Evolutionary conservation across 306 rosid genomes (phyloP).

Genomic region (Lathyrus oleraceus): DNA sequence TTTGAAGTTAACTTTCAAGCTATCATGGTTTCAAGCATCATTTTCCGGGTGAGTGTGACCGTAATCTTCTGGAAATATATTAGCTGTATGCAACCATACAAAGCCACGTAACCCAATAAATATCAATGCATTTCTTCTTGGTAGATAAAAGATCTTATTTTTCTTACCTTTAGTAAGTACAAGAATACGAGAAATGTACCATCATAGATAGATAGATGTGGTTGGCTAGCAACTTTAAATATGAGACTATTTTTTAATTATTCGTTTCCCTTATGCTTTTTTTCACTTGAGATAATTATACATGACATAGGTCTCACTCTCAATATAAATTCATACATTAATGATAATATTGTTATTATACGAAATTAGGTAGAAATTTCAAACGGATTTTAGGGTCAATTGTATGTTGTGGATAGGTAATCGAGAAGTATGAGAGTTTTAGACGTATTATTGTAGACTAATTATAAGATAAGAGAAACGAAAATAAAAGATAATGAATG

Average conservation of each 20-base stretch:
- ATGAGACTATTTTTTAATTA: neutral
- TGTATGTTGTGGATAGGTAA: too few relatives aligned
- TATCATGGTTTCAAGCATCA: constrained; percentile 32
- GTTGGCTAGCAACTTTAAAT: neutral
- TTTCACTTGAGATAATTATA: too few relatives aligned
- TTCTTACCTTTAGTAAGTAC: neutral
- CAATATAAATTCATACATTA: too few relatives aligned
- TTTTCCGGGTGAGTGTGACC: constrained; percentile 49
- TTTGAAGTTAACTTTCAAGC: neutral
- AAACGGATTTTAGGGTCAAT: too few relatives aligned
- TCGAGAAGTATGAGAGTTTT: too few relatives aligned
- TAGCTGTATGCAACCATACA: constrained; percentile 57
- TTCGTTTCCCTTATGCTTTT: neutral
- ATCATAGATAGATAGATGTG: neutral
- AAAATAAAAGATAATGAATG: too few relatives aligned
- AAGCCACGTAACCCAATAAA: constrained; percentile 48
- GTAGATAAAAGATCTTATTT: neutral
- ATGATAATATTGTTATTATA: too few relatives aligned
- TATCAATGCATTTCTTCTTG: neutral
- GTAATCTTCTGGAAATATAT: constrained; percentile 41
- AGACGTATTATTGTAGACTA: too few relatives aligned
- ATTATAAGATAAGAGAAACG: too few relatives aligned
- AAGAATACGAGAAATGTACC: neutral
- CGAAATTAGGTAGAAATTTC: too few relatives aligned
- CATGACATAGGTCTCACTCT: too few relatives aligned